Conservation (phyloP, 1,139 yeast genomes). For the Magnusiomyces fungicola region DNA sequence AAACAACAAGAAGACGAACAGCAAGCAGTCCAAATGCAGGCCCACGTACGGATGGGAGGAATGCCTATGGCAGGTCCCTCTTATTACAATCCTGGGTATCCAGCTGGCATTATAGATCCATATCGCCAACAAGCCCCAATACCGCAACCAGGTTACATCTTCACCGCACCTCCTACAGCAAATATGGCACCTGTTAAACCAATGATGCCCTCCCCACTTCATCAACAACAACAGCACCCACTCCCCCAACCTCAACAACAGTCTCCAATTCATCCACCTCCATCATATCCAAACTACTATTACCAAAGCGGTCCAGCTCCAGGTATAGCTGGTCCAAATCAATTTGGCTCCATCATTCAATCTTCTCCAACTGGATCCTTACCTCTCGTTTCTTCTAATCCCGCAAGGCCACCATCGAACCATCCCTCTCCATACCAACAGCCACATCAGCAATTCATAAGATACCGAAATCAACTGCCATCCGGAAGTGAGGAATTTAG, state of each 20-base stretch:
- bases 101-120: constrained; percentile 2
- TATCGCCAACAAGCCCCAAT: constrained; percentile 2
- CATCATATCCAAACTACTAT: background rate
- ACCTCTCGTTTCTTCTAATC: too few relatives aligned
- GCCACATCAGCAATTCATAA: constrained; percentile 9
- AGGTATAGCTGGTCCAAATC: background rate
- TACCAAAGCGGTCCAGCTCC: background rate
- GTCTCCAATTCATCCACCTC: background rate
- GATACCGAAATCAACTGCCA: constrained; percentile 1
- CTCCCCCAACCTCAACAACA: background rate
- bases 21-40: background rate
- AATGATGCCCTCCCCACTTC: background rate
- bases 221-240: constrained; percentile 14
- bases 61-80: background rate
- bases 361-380: too few relatives aligned
- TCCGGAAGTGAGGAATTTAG: background rate
- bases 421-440: constrained; percentile 9
- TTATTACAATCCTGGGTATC: constrained; percentile 9
- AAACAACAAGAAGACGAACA: background rate
- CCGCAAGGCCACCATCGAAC: background rate
- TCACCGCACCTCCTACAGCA: background rate
- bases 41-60: constrained; percentile 9
- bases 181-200: background rate
- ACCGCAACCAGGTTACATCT: background rate
- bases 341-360: too few relatives aligned